Conservation (phyloP, 345 rosid genomes). For the Aquilaria sinensis region DNA sequence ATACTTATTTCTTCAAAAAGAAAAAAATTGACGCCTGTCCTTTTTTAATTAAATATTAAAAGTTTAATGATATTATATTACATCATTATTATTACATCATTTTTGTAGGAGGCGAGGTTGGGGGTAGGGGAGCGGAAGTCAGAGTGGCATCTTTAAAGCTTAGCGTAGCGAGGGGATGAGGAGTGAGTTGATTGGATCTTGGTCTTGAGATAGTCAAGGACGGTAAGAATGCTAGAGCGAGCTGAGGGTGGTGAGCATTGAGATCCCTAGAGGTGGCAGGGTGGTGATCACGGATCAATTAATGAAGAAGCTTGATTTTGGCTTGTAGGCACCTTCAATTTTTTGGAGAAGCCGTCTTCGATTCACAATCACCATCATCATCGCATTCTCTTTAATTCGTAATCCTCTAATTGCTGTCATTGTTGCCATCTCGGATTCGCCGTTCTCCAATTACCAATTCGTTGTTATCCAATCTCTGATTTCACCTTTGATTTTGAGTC, state of each 20-base stretch:
- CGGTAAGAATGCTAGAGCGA: slow-evolving; percentile 66
- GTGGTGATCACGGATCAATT: slow-evolving; percentile 67
- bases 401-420: too few relatives aligned
- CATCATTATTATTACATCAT: not conserved
- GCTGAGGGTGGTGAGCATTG: slow-evolving; percentile 45
- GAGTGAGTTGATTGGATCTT: slow-evolving; percentile 33
- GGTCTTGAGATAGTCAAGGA: slow-evolving; percentile 61
- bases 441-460: too few relatives aligned
- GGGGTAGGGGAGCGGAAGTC: slow-evolving; percentile 42
- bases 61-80: too few relatives aligned
- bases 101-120: slow-evolving; percentile 13
- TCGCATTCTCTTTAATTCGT: too few relatives aligned
- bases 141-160: slow-evolving; percentile 69
- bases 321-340: slow-evolving; percentile 9
- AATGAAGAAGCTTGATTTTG: slow-evolving; percentile 54
- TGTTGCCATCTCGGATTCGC: too few relatives aligned
- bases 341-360: too few relatives aligned
- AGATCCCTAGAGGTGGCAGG: slow-evolving; percentile 29
- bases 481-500: too few relatives aligned
- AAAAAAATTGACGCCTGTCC: too few relatives aligned
- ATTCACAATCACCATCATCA: too few relatives aligned
- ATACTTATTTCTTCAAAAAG: too few relatives aligned
- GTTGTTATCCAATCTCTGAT: too few relatives aligned
- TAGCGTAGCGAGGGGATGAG: slow-evolving; percentile 25
- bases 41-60: too few relatives aligned